Evolutionary conservation across 164 flowering plant genomes (phyloP).

Genomic region (Paratinospora sagittata): DNA sequence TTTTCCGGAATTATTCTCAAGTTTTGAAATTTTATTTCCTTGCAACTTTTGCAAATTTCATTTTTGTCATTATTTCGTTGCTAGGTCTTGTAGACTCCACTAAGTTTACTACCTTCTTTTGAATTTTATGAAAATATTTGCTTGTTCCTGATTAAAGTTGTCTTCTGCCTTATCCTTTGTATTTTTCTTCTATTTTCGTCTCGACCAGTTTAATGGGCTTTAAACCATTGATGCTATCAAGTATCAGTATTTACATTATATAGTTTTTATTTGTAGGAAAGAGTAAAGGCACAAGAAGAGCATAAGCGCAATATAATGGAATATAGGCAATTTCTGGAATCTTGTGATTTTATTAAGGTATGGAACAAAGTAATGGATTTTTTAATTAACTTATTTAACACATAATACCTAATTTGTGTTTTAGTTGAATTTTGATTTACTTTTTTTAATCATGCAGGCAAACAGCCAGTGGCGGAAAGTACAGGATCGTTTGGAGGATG

Average conservation of each 20-base stretch:
- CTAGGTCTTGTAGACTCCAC: too few species aligned
- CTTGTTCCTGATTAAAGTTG: too few species aligned
- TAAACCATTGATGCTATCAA: background rate
- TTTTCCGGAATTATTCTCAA: too few species aligned
- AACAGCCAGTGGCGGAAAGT: slow-evolving; percentile 91
- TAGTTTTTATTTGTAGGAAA: slow-evolving; percentile 49
- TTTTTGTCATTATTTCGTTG: too few species aligned
- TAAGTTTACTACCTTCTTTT: too few species aligned
- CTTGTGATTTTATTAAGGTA: slow-evolving; percentile 90
- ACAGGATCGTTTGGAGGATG: slow-evolving; percentile 88
- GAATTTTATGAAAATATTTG: too few species aligned
- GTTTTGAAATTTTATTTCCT: too few species aligned
- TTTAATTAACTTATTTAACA: background rate
- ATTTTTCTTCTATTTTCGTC: too few species aligned
- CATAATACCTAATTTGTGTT: background rate
- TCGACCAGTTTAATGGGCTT: too few species aligned
- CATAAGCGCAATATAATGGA: slow-evolving; percentile 59
- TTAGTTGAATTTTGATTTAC: background rate
- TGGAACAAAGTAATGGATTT: background rate
- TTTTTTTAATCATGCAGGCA: slow-evolving; percentile 34
- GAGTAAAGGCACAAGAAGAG: slow-evolving; percentile 79
- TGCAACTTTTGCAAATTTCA: too few species aligned
- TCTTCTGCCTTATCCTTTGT: too few species aligned
- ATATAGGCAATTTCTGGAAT: slow-evolving; percentile 67
- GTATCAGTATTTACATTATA: background rate